phyloP scores from a whole-genome alignment of 2,329 filamentous ascomycete species.

The Penicillium digitatum region DNA sequence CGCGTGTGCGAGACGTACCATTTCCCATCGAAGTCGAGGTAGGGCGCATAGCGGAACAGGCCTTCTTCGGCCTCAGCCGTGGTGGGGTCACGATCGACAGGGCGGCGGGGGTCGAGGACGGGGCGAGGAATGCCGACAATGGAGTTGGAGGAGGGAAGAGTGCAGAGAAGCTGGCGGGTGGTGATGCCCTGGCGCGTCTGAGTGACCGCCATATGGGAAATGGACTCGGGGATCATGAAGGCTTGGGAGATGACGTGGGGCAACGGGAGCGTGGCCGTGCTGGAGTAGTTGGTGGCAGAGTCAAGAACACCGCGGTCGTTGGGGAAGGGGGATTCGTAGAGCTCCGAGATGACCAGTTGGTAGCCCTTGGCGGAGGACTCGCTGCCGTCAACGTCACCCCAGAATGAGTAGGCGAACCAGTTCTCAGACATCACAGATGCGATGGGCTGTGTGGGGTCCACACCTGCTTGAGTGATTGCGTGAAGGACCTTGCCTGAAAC shows the following conservation, averaged over 20 bases:
- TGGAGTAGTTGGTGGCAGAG: slow-evolving; percentile 68
- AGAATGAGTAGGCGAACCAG: slow-evolving; percentile 87
- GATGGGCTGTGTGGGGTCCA: slow-evolving; percentile 71
- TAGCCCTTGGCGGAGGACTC: slow-evolving; percentile 66
- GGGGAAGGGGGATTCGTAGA: slow-evolving; percentile 78
- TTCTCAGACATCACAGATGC: slow-evolving; percentile 83
- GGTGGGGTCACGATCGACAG: slow-evolving; percentile 78
- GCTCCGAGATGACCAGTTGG: slow-evolving; percentile 78
- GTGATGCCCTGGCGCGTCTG: slow-evolving; percentile 91
- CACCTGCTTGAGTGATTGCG: slow-evolving; percentile 64
- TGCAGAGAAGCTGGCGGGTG: slow-evolving; percentile 73
- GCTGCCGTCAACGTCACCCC: slow-evolving; percentile 48
- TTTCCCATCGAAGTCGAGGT: slow-evolving; percentile 78
- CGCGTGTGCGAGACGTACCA: slow-evolving; percentile 76
- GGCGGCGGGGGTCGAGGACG: slow-evolving; percentile 78
- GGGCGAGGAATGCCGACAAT: slow-evolving; percentile 76
- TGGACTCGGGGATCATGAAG: slow-evolving; percentile 74
- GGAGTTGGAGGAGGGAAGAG: slow-evolving; percentile 66
- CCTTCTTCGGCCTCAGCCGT: slow-evolving; percentile 78
- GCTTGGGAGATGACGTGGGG: slow-evolving; percentile 77
- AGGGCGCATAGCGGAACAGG: slow-evolving; percentile 68
- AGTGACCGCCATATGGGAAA: slow-evolving; percentile 75
- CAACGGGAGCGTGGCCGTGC: slow-evolving; percentile 54
- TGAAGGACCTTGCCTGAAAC: slow-evolving; percentile 78
- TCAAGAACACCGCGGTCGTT: slow-evolving; percentile 82